Evolutionary conservation across 306 rosid genomes (phyloP), one percentile per base, ranked within the genome.

Genomic region (Sicyos baderoa): DNA sequence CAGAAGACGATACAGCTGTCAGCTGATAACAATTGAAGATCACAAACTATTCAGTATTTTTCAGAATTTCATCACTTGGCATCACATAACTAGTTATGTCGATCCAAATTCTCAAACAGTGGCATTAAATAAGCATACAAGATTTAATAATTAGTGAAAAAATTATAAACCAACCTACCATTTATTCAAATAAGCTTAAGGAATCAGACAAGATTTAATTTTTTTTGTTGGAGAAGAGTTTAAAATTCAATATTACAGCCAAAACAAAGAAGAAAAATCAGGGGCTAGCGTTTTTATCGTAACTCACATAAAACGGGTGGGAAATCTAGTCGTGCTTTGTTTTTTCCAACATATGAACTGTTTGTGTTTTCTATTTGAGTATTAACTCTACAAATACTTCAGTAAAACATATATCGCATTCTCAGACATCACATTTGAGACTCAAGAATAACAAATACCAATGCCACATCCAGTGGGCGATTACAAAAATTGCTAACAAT

Each of bases 21-120:
- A 45, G 37, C 54, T 66, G 52, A 66, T 67, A 47, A 9, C 72
- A 67, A 48, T 3, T 23, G 45, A 23, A 67, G 14, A 14, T 65
- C 71, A 25, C 9, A 25, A 23, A 48, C 37, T 7, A 23, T 61
- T 16, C 48, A 61, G 49, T 17, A 8, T 48, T 67, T 23, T 48
- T 8, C 22, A 45, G 47, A 19, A 45, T 65, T 14, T 3, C 22
- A 45, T 65, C n/a, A 65, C 54, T 45, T 10, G 54, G 21, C 51
- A 42, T 18, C 35, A 42, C 27, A 63, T 18, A 63, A 42, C 52
- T 63, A 40, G 52, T 63, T 4, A 37, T 10, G 69, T 19, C 10
- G n/a, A 11, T 63, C 52, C 32, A 40, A n/a, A 63, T 63, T 40
- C 52, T 10, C 25, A 11, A 65, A 65, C 54, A 65, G 15, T 45